Evolutionary conservation across 176 grass and related monocot species (phyloP), one percentile per base, ranked within the genome.

Genomic region (Phoenix dactylifera): DNA sequence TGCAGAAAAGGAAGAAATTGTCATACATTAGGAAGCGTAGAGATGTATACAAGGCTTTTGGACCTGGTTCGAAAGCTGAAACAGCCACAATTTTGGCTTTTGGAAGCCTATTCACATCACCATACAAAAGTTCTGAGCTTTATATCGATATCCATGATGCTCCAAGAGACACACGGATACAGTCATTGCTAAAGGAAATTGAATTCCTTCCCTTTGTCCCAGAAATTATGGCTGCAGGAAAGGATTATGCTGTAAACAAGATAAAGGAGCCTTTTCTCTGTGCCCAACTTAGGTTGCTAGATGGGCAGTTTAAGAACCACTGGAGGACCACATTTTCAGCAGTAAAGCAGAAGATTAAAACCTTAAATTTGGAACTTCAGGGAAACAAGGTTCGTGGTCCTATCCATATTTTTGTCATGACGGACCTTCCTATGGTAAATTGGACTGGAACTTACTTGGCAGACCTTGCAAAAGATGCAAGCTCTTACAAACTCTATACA

Each of bases 241-340:
- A 75, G 69, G 71, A 89, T 56, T 89, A 89, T 55, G 79, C 73
- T n/a, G 65, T 39, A 48, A 86, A 68, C 74, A 83, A 29, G 25
- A 92, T 98, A 72, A 88, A 79, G 70, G 70, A 70, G 28, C 81
- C 88, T 18, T 98, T 83, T 81, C 73, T 98, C 22, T 98, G 94
- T 62, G 76, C 84, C 7, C 94, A 98, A 50, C 80, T 98, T 66
- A 82, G 94, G 55, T 69, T 98, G 54, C 80, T 98, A 83, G 94
- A 93, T 63, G 94, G 94, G 3, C 88, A 98, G 52, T 98, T 98
- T 75, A 98, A 98, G 68, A 92, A 98, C 69, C 88, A 98, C 68
- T 89, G 88, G 94, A 89, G 86, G 73, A 18, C 61, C 66, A 98
- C 94, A 52, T 98, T 98, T 82, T 86, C 79, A 68, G 79, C 84